Evolutionary conservation across 495 filamentous ascomycete genomes (phyloP).

Genomic region (Mycothermus thermophilus): DNA sequence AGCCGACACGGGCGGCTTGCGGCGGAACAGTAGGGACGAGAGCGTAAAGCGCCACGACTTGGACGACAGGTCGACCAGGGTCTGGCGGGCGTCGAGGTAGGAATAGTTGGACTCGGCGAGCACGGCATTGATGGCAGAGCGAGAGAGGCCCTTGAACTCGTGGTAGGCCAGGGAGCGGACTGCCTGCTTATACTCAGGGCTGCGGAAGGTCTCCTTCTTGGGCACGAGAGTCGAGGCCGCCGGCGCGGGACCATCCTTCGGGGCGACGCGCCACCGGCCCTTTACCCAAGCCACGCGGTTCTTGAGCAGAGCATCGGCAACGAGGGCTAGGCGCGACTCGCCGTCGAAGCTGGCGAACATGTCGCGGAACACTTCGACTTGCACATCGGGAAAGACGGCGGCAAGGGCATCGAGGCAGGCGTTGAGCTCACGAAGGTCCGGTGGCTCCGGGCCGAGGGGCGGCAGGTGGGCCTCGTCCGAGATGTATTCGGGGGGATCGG

Average conservation of each 20-base stretch:
- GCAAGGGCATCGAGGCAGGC: slow-evolving; percentile 54
- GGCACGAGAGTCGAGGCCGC: slow-evolving; percentile 34
- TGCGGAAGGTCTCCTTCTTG: slow-evolving; percentile 59
- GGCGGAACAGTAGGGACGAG: slow-evolving; percentile 54
- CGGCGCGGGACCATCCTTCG: slow-evolving; percentile 11
- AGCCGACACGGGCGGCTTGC: slow-evolving; percentile 43
- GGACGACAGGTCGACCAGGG: slow-evolving; percentile 55
- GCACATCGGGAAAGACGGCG: slow-evolving; percentile 72
- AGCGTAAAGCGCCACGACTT: slow-evolving; percentile 82
- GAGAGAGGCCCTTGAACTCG: slow-evolving; percentile 72
- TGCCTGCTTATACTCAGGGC: slow-evolving; percentile 54
- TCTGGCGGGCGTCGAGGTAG: slow-evolving; percentile 64
- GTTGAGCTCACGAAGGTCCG: slow-evolving; percentile 60
- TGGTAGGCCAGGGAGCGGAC: slow-evolving; percentile 48
- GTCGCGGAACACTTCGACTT: slow-evolving; percentile 84
- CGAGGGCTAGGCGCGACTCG: slow-evolving; percentile 69
- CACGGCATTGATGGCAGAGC: slow-evolving; percentile 72
- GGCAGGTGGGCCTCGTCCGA: slow-evolving; percentile 32
- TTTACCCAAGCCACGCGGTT: slow-evolving; percentile 60
- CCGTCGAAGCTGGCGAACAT: slow-evolving; percentile 70
- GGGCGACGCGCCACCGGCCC: slow-evolving; percentile 51
- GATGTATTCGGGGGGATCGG: no score
- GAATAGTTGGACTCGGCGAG: slow-evolving; percentile 83
- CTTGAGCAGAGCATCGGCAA: slow-evolving; percentile 72
- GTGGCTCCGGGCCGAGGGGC: slow-evolving; percentile 30